These are phyloP conservation scores for Pseudodiploospora longispora DNA, from an alignment of 2,329 filamentous ascomycete species.

Conservation along the genomic window DNA sequence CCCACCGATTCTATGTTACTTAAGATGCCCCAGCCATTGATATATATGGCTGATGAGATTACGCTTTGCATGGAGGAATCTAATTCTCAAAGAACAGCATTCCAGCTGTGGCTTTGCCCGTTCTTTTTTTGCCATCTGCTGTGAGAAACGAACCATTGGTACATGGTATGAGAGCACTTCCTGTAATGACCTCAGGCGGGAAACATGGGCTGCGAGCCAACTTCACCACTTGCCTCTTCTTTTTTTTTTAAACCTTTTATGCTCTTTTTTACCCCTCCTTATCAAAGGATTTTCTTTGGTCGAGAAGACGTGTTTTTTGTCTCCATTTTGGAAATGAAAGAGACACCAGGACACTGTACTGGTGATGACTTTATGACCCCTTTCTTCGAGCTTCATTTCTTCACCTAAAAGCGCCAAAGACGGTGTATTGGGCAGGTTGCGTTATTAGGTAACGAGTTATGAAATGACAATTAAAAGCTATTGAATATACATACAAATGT, in stretches of 20 bases:
- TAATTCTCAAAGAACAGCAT: conserved; percentile 23
- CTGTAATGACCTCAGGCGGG: conserved; percentile 31
- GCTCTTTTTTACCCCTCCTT: conserved; percentile 5
- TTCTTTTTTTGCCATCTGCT: conserved; percentile 17
- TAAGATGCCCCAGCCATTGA: conserved; percentile 26
- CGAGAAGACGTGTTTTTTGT: conserved; percentile 8
- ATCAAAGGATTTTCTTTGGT: conserved; percentile 3
- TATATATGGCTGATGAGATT: conserved; percentile 38
- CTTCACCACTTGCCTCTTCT: conserved; percentile 15
- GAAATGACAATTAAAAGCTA: conserved; percentile 32
- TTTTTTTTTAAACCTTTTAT: conserved; percentile 6
- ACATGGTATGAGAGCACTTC: conserved; percentile 23
- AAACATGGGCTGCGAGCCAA: conserved; percentile 20
- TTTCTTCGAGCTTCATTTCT: conserved; percentile 17
- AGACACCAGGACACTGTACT: conserved; percentile 17
- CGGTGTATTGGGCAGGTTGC: conserved; percentile 26
- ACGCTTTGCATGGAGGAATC: conserved; percentile 33
- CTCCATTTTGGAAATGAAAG: conserved; percentile 17
- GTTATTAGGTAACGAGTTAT: conserved; percentile 33
- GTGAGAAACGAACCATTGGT: conserved; percentile 21
- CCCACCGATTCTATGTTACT: conserved; percentile 26
- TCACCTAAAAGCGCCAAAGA: conserved; percentile 21
- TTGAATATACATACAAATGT: conserved; percentile 12
- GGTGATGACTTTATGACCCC: conserved; percentile 29
- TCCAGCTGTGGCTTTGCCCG: conserved; percentile 10